phyloP scores from a whole-genome alignment of 2,329 filamentous ascomycete genomes.

The Calonectria pteridis region DNA sequence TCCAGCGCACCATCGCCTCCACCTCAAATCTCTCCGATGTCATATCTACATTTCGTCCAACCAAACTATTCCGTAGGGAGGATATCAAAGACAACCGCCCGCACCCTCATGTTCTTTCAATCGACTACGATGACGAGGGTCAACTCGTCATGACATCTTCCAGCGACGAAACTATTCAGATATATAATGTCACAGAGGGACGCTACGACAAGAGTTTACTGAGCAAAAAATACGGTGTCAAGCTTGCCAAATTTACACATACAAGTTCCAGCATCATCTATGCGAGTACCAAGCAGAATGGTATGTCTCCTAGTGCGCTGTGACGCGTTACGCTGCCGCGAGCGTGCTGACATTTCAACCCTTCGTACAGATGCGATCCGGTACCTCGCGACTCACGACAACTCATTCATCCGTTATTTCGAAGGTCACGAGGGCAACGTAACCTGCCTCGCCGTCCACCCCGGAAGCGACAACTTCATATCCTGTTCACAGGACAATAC shows the following conservation, averaged over 20 bases:
- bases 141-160: constrained; percentile 92
- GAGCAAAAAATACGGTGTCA: constrained; percentile 97
- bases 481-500: constrained; percentile 93
- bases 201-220: constrained; percentile 89
- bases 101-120: constrained; percentile 41
- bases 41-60: constrained; percentile 81
- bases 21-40: constrained; percentile 82
- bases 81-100: constrained; percentile 64
- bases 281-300: constrained; percentile 93
- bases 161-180: constrained; percentile 94
- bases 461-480: constrained; percentile 89
- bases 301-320: constrained; percentile 56
- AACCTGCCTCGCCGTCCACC: constrained; percentile 86
- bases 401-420: constrained; percentile 96
- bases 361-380: constrained; percentile 76
- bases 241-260: constrained; percentile 94
- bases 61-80: constrained; percentile 78
- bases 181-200: constrained; percentile 94
- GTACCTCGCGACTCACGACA: constrained; percentile 93
- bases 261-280: constrained; percentile 93
- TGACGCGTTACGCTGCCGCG: background rate
- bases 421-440: constrained; percentile 89
- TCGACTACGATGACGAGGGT: constrained; percentile 97
- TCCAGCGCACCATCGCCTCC: constrained; percentile 61
- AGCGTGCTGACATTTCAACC: background rate